Evolutionary conservation across 192 early-diverging fungal species (phyloP), one percentile per base, ranked within the genome.

Genomic region (Backusella mclennaniae): DNA sequence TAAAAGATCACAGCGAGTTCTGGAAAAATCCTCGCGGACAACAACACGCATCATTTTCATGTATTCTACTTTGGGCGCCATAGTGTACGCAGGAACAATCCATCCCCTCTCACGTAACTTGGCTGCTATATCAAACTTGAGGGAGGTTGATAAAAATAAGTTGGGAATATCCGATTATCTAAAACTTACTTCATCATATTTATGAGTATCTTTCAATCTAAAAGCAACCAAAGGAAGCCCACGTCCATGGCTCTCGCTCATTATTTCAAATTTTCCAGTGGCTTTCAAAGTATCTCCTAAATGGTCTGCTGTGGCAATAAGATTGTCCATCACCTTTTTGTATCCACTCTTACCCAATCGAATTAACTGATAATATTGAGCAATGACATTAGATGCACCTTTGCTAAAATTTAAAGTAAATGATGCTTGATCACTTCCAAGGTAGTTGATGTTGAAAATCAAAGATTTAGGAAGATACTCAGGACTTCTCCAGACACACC

Each of bases 281-380:
- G 82, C 77, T 70, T 90, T 87, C 15, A 94, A 74, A 2, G 80
- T 76, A 1, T 80, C 80, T 19, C 87, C 86, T 29, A 94, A 71
- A 66, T 88, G 77, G 19, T 87, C 83, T n/a, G 92, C 88, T 72
- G 87, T 89, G 35, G 75, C 72, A 72, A 89, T 77, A 39, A 90
- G 82, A 19, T 84, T 87, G 68, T 77, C 84, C 88, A 94, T 93
- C 56, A 96, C 91, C 75, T 88, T 85, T 35, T 81, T 76, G 80
- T 88, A 95, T 0, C 95, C 95, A 23, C 79, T 71, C 31, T 84
- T 81, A 0, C 93, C 95, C 35, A 91, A 87, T 52, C 93, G 88
- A 59, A 95, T 86, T 29, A 96, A 88, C 68, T 89, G 88, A 83
- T 95, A 96, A 81, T 96, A 96, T 81, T 95, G 93, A n/a, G 86